phyloP scores from a whole-genome alignment of 108 stramenopile species.

The Pseudonitzschia multiseries region DNA sequence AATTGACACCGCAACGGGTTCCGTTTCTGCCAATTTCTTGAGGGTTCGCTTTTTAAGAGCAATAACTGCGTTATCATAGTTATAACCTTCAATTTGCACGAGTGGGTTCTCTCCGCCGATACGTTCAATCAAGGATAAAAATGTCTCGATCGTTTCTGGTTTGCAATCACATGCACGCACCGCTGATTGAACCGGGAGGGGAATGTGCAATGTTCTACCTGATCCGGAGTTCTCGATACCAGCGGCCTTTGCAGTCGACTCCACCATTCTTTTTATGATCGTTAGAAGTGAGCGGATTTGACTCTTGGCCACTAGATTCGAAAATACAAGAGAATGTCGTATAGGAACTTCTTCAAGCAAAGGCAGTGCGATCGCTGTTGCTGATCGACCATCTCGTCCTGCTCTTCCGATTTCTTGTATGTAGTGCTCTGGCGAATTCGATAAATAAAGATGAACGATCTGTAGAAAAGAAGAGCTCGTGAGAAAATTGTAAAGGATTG shows the following conservation, averaged over 20 bases:
- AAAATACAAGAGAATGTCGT: constrained; percentile 76
- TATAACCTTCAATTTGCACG: constrained; percentile 66
- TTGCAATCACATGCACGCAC: constrained; percentile 71
- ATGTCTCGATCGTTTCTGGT: constrained; percentile 84
- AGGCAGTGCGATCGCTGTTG: constrained; percentile 77
- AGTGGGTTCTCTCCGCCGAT: constrained; percentile 44
- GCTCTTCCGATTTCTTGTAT: constrained; percentile 97
- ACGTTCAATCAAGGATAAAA: constrained; percentile 75
- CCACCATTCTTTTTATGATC: background rate
- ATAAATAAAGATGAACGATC: constrained; percentile 84
- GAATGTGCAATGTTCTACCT: constrained; percentile 40
- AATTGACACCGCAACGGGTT: constrained; percentile 60
- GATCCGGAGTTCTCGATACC: background rate
- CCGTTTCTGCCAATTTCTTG: constrained; percentile 62
- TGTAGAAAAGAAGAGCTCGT: background rate
- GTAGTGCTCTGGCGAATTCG: constrained; percentile 92
- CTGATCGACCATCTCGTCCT: constrained; percentile 89
- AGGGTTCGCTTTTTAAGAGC: constrained; percentile 65
- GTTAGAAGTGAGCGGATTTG: constrained; percentile 58
- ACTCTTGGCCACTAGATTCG: constrained; percentile 60
- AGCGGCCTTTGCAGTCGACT: background rate
- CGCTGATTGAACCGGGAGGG: constrained; percentile 50
- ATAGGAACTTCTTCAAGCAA: constrained; percentile 66
- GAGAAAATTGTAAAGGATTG: background rate
- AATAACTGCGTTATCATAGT: constrained; percentile 62